Evolutionary conservation across 768 basidiomycete species (phyloP), one percentile per base, ranked within the genome.

Genomic region (Gloeopeniophorella convolvens): DNA sequence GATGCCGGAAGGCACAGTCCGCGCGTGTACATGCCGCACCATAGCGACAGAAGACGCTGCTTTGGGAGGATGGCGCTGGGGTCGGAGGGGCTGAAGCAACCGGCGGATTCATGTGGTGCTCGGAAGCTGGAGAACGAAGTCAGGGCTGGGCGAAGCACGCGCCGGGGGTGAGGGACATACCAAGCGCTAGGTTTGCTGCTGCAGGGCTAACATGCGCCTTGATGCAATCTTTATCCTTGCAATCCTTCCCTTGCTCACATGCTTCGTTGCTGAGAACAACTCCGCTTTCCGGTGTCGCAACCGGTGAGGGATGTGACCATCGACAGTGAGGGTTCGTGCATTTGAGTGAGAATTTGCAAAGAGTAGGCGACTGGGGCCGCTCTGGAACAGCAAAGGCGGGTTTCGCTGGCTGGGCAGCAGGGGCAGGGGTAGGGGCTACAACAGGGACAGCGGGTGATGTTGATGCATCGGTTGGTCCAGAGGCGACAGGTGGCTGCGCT

Each of bases 301-400:
- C 90, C n/a, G 96, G 96, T 8, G 89, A 92, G 4, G 96, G 94
- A 66, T 99, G 96, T 8, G 91, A 90, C 66, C 82, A 98, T 15
- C 86, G 76, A 66, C 96, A 99, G 39, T 83, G 74, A 0, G 86
- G 74, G 65, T 97, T 95, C 42, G 85, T 86, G 68, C 96, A 99
- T 58, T 93, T 95, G 20, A 85, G 74, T 10, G 78, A 82, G 57
- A 88, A 98, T 69, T 96, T 96, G 80, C 96, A 99, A 18, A 99
- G 74, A 1, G 87, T 89, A 0, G 89, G 89, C 1, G 89, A 89
- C 59, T 85, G 84, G 1, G 89, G 89, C 27, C 89, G 77, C 53
- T 85, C 82, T n/a, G 85, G 85, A 15, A 80, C 62, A 3, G 72
- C 74, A 60, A 80, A 86, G 3, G 73, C 71, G 42, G 70, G 62